Percentiles rank a stretch among this genome's conserved stretches.
Evolutionary conservation across 495 filamentous ascomycete species (phyloP).

Genomic region (Aspergillus cavernicola): DNA sequence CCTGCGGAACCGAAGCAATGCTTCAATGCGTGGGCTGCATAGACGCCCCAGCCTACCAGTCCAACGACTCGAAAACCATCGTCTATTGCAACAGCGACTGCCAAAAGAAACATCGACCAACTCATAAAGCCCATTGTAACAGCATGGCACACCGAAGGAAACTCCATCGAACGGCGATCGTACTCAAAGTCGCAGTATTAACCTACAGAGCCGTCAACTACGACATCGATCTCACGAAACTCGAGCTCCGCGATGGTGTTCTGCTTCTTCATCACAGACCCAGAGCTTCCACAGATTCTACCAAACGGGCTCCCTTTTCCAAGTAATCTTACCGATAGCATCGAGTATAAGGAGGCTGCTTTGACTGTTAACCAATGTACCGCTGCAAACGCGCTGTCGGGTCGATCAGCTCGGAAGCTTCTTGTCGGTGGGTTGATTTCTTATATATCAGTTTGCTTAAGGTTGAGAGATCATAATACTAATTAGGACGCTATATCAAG

Average conservation of each 20-base stretch:
- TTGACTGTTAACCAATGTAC: background rate
- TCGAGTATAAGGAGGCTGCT: background rate
- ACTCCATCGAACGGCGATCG: background rate
- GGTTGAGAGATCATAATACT: too few relatives aligned
- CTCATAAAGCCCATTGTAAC: background rate
- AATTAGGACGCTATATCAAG: too few relatives aligned
- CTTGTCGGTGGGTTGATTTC: background rate
- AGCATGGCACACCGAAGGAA: background rate
- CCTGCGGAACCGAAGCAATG: background rate
- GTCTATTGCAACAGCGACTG: background rate
- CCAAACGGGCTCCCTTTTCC: background rate
- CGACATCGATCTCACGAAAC: background rate
- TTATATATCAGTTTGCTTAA: too few relatives aligned
- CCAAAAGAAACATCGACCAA: background rate
- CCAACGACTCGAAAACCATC: background rate
- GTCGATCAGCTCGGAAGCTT: background rate
- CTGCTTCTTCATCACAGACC: background rate
- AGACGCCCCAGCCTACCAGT: background rate
- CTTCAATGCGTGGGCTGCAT: background rate
- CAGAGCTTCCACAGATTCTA: background rate
- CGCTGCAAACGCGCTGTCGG: background rate
- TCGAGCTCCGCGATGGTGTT: background rate
- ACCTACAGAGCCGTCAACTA: background rate
- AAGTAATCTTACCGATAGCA: background rate
- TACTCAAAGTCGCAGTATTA: background rate